phyloP scores from a whole-genome alignment of 169 alveolate genomes.

The Cryptosporidium viatorum region DNA sequence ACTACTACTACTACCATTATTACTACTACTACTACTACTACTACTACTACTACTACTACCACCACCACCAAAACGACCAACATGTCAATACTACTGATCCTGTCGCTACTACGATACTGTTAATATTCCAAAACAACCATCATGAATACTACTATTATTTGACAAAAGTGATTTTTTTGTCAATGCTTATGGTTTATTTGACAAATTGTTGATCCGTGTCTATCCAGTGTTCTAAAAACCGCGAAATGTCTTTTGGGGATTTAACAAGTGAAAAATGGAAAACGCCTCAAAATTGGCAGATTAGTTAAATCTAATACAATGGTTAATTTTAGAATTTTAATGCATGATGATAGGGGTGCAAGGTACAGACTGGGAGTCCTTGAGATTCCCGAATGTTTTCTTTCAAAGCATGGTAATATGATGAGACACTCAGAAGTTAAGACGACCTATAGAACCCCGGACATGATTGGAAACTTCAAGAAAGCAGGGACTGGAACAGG shows the following conservation, averaged over 20 bases:
- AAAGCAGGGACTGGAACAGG: neutral
- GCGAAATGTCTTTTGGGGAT: constrained; percentile 38
- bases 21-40: neutral
- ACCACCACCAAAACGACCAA: neutral
- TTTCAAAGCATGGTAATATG: neutral
- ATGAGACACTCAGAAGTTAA: neutral
- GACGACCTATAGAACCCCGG: neutral
- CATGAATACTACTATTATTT: neutral
- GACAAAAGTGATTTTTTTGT: neutral
- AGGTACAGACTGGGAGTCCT: constrained; percentile 49
- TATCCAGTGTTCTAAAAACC: constrained; percentile 1
- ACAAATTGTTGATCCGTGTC: constrained; percentile 31
- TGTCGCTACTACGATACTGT: neutral
- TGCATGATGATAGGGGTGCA: neutral
- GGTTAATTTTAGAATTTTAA: constrained; percentile 36
- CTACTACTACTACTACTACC: neutral
- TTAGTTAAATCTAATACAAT: constrained; percentile 1
- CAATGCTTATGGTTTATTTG: neutral
- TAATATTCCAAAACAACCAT: neutral
- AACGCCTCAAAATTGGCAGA: neutral
- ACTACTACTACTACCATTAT: neutral
- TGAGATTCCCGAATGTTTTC: constrained; percentile 3
- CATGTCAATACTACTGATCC: neutral
- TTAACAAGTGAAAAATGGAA: neutral
- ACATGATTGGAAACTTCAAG: neutral